Evolutionary conservation across 2,329 filamentous ascomycete species (phyloP), one percentile per base, ranked within the genome.

Genomic region (Colletotrichum paranaense): DNA sequence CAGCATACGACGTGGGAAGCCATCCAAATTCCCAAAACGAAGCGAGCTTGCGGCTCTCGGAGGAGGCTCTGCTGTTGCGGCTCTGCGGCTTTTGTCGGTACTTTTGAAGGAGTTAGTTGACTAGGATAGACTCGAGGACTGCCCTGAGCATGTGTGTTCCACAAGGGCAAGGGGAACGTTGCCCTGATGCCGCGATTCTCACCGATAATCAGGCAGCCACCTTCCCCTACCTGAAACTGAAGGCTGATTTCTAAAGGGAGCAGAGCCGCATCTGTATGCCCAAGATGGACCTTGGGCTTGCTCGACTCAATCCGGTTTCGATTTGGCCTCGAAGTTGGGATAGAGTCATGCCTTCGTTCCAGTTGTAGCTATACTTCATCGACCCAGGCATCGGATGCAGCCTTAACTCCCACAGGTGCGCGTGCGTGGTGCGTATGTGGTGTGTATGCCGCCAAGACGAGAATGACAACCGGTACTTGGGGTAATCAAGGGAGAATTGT

Each of bases 81-180:
- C 68, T 71, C 68, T 67, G 55, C 68, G 62, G 28, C 12, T 70
- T 55, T 6, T 22, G 22, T 42, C 62, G 68, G 68, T 60, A 22
- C 42, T 46, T 30, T n/a, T 24, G 32, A 35, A 11, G 52, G n/a
- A 55, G 6, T n/a, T n/a, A n/a, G 42, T 46, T 46, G 42, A 46
- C 16, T 1, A 5, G 19, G 16, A n/a, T 46, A 16, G 42, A 46
- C 42, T 9, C 42, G 42, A 46, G 19, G 42, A 46, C 42, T 8
- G 42, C 42, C 16, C 42, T 46, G 16, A 42, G 38, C 38, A 46
- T 46, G 42, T 46, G 42, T 46, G 42, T 46, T 46, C 16, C 52
- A 55, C 52, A 55, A n/a, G 14, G 14, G 3, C 30, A n/a, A 12
- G 14, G 35, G 46, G 7, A 26, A 42, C 1, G 19, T 24, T 42